These are phyloP conservation scores for Colletotrichum sublineola DNA, from an alignment of 2,329 filamentous ascomycete genomes.

Conservation along the genomic window DNA sequence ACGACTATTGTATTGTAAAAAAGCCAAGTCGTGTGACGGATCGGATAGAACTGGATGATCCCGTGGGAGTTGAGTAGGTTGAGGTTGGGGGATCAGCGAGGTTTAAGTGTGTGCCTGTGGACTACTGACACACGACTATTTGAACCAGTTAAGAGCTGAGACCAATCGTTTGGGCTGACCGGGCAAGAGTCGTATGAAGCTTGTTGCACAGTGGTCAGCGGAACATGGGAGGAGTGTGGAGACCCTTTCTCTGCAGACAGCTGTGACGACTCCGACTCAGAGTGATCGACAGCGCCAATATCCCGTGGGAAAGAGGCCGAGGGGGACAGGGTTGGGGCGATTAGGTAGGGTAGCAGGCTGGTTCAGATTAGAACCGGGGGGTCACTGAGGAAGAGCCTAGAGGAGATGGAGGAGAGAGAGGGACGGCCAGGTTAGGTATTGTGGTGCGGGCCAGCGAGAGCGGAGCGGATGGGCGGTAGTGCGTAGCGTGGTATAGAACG, in stretches of 20 bases:
- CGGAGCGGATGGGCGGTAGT: conserved; percentile 37
- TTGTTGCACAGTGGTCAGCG: conserved; percentile 59
- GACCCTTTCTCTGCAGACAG: conserved; percentile 50
- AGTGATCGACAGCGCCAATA: conserved; percentile 68
- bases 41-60: conserved; percentile 52
- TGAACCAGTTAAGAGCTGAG: conserved; percentile 51
- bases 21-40: conserved; percentile 60
- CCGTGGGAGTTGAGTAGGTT: conserved; percentile 44
- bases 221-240: conserved; percentile 54
- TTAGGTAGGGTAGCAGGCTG: conserved; percentile 57
- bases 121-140: conserved; percentile 43
- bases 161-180: conserved; percentile 55
- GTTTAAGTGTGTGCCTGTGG: conserved; percentile 50
- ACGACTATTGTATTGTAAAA: conserved; percentile 54
- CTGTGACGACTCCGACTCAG: conserved; percentile 66
- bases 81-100: conserved; percentile 68
- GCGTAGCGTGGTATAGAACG: conserved; percentile 29
- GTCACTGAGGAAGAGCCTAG: conserved; percentile 50
- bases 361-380: conserved; percentile 47
- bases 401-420: conserved; percentile 13
- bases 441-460: conserved; percentile 31
- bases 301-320: conserved; percentile 63
- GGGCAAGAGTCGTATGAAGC: conserved; percentile 56
- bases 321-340: conserved; percentile 59
- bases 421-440: conserved; percentile 27